Evolutionary conservation across 345 rosid species (phyloP).

Genomic region (Isatis tinctoria): DNA sequence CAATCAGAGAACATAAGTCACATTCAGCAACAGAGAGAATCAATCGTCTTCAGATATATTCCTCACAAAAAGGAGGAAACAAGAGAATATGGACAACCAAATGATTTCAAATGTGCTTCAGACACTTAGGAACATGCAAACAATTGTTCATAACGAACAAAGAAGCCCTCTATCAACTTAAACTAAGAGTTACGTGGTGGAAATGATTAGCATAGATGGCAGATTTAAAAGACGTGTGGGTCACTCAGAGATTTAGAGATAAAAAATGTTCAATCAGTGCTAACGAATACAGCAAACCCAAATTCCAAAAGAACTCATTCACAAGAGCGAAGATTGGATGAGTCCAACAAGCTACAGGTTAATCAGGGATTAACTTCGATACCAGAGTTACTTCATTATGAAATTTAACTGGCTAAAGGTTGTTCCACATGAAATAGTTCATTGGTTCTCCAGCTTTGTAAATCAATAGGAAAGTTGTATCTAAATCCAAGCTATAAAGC

Average conservation of each 20-base stretch:
- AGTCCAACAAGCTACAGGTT: not conserved
- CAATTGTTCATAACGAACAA: not conserved
- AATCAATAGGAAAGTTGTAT: not conserved
- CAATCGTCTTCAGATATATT: not conserved
- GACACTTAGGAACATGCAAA: not conserved
- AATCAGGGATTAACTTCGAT: not conserved
- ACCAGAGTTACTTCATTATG: not conserved
- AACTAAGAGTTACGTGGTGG: not conserved
- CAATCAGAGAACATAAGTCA: slow-evolving; percentile 8
- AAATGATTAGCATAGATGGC: not conserved
- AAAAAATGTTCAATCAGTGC: not conserved
- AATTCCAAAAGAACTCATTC: not conserved
- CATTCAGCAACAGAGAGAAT: not conserved
- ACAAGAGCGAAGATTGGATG: not conserved
- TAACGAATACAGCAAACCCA: not conserved
- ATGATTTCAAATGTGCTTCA: not conserved
- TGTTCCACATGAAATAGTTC: not conserved
- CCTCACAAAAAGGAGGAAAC: not conserved
- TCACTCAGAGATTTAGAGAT: not conserved
- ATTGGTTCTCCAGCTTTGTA: not conserved
- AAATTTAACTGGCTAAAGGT: not conserved
- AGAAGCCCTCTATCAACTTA: not conserved
- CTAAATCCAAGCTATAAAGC: not conserved
- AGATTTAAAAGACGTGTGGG: not conserved
- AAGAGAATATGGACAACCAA: not conserved